Conservation (phyloP, 345 rosid genomes). For the Brassica napus region DNA sequence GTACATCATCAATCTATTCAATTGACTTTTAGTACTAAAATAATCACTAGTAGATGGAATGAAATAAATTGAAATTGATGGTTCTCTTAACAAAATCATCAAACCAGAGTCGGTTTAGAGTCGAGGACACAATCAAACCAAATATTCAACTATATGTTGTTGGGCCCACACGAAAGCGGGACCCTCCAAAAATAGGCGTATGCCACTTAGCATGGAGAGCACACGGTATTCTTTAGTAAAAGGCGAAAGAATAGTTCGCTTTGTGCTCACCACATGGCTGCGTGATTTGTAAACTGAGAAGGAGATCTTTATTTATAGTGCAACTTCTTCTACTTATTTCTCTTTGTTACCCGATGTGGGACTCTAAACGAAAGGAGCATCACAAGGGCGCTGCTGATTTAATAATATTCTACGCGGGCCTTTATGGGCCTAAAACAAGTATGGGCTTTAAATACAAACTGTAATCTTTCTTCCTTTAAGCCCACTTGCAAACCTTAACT, state of each 20-base stretch:
- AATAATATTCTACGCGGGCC: neutral
- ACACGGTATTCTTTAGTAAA: slow-evolving; percentile 45
- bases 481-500: slow-evolving; percentile 38
- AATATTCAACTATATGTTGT: neutral
- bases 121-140: neutral
- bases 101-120: neutral
- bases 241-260: slow-evolving; percentile 45
- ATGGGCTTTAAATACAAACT: neutral
- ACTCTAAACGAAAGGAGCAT: neutral
- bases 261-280: slow-evolving; percentile 36
- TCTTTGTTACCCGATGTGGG: neutral
- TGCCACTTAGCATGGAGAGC: slow-evolving; percentile 33
- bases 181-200: slow-evolving; percentile 44
- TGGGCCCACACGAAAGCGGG: neutral
- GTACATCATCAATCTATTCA: too few relatives aligned
- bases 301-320: neutral
- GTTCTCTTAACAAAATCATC: neutral
- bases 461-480: neutral
- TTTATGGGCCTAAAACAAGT: neutral
- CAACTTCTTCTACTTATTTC: neutral
- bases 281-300: neutral
- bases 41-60: too few relatives aligned
- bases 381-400: neutral
- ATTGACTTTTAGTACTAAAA: too few relatives aligned
- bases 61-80: neutral